Evolutionary conservation across 352 stramenopile genomes (phyloP), one percentile per base, ranked within the genome.

Genomic region (Phytophthora aleatoria): DNA sequence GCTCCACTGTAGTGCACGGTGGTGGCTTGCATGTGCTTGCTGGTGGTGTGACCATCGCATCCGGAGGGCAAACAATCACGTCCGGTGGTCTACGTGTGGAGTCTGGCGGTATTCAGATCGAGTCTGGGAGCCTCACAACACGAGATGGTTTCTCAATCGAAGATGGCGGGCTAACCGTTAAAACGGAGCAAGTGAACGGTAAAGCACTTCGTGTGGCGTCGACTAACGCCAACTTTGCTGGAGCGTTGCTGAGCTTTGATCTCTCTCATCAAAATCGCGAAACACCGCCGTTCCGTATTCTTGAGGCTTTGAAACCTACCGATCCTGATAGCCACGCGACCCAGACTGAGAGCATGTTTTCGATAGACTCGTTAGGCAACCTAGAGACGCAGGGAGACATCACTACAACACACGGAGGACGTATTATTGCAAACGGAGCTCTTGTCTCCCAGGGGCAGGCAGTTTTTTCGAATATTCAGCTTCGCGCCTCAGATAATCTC

Each of bases 31-130:
- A 79, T 5, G 75, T 94, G 0, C 51, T 64, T 36, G 63, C 77
- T 42, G 83, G 85, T 16, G 85, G 83, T 8, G 45, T 92, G 3
- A 69, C 70, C 3, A 74, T 94, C 47, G 70, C 49, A 3, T 84
- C 85, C 2, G 85, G 85, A 16, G 85, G 83, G 2, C 76, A 89
- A 56, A 73, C 64, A 3, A 90, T 94, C 56, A 61, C 69, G 1
- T 88, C 81, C 8, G 83, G 83, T 2, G 83, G 83, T 7, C 67
- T 94, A 12, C 61, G 58, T 3, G 74, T 92, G 27, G 71, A 81
- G 49, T 80, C 75, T 16, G 83, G 83, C 3, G 85, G 81, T 1
- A 63, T 90, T 9, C 57, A 79, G 16, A 77, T 94, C 43, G 72
- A 85, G 27, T 77, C 62, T 1, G 81, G 81, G 7, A 61, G 64